Percentiles rank a stretch among this genome's conserved stretches.
phyloP scores from a whole-genome alignment of 257 asterid species.

The Verbena officinalis region DNA sequence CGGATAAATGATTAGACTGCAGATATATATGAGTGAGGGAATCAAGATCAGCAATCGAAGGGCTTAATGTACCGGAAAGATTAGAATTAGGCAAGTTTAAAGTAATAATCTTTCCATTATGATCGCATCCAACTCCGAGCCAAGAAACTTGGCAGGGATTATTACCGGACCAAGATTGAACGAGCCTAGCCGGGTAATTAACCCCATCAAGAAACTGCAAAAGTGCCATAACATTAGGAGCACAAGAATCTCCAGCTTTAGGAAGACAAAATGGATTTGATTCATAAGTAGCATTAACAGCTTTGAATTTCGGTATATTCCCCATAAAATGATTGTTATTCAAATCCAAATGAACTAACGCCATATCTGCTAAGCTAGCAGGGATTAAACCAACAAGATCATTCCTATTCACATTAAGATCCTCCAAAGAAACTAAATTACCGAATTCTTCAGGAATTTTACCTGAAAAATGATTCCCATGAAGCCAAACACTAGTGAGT shows the following conservation, averaged over 20 bases:
- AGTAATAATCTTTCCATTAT: conserved; percentile 42
- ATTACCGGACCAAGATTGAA: conserved; percentile 74
- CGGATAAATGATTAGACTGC: conserved; percentile 66
- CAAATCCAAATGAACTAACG: conserved; percentile 58
- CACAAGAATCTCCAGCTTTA: conserved; percentile 52
- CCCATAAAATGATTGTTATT: conserved; percentile 83
- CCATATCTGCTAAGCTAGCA: conserved; percentile 54
- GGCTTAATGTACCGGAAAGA: conserved; percentile 71
- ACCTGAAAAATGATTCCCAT: conserved; percentile 83
- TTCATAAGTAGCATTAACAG: conserved; percentile 45
- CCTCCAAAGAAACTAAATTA: conserved; percentile 51
- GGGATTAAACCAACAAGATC: conserved; percentile 81
- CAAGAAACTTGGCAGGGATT: conserved; percentile 63
- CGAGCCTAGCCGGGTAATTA: conserved; percentile 69
- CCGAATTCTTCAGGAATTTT: conserved; percentile 66
- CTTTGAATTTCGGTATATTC: conserved; percentile 70
- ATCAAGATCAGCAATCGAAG: conserved; percentile 63
- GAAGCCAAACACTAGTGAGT: conserved; percentile 81
- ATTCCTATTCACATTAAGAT: conserved; percentile 67
- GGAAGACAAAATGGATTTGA: conserved; percentile 67
- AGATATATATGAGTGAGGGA: conserved; percentile 57
- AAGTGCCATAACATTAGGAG: conserved; percentile 66
- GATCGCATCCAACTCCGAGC: conserved; percentile 74
- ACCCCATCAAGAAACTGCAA: conserved; percentile 79
- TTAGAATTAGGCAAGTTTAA: conserved; percentile 59